These are phyloP conservation scores for Paecilomyces sp. DNA, from an alignment of 2,329 filamentous ascomycete species.

Conservation along the genomic window DNA sequence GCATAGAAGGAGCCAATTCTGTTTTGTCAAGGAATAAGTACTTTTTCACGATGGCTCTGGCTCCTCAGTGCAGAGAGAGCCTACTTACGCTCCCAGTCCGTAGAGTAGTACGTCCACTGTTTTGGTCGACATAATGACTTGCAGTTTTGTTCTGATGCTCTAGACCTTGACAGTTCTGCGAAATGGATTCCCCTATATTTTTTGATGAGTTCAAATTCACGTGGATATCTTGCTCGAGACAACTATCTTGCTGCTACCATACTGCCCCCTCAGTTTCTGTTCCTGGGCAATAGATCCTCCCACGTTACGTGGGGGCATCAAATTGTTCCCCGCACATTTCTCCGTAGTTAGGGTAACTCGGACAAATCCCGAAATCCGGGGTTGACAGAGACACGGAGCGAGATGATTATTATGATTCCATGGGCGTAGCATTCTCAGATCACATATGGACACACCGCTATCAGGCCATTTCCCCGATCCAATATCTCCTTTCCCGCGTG, in stretches of 20 bases:
- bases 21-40: not conserved
- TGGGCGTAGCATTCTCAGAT: too few species aligned
- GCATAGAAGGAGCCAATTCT: not conserved
- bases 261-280: not conserved
- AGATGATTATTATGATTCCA: too few species aligned
- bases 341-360: not conserved
- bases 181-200: too few species aligned
- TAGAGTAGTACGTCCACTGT: not conserved
- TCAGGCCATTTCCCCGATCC: too few species aligned
- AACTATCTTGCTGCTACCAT: too few species aligned
- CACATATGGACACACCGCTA: not conserved
- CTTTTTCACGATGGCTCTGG: not conserved
- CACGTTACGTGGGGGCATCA: not conserved
- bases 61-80: not conserved
- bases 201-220: too few species aligned
- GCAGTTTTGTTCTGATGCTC: too few species aligned
- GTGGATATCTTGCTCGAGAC: too few species aligned
- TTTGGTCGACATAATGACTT: not conserved
- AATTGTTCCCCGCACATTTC: not conserved
- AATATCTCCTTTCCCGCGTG: too few species aligned
- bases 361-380: not conserved
- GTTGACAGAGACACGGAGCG: not conserved
- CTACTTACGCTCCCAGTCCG: not conserved
- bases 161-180: too few species aligned
- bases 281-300: not conserved